Base-by-base conservation (phyloP, 306 rosid species). In the Pyrus betulifolia region DNA sequence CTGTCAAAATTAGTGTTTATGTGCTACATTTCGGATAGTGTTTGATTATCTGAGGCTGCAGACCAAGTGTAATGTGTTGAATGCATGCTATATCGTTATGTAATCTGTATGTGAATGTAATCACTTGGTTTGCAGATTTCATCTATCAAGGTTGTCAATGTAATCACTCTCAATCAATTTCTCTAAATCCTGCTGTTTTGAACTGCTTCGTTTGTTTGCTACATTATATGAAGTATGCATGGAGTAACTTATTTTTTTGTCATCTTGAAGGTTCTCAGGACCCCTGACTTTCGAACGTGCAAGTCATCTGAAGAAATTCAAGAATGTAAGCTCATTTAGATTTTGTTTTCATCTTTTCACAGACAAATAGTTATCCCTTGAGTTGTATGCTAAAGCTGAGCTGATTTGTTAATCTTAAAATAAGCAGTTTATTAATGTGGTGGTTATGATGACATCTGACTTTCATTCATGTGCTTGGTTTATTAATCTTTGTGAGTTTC, bases 281-380 rank as follows among this genome's bases (percentile, higher is more conserved):
- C 90, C 25, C 88, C 90, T 33, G 91, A 90, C 80, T 93, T 84
- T 67, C 88, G 86, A 58, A 82, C 84, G 42, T 81, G 94, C 89
- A 86, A 89, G 85, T 91, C 89, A 40, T 85, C 98, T 30, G 62
- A 72, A 21, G 90, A 93, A 84, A 93, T 93, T 81, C 91, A 55
- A 86, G 90, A 90, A 77, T 82, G 98, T 93, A 89, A 88, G 96
- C 76, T 76, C 35, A 40, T 78, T 27, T 6, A 52, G 70, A 74
- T 52, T 30, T 45, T 65, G n/a, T 57, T 21, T 35, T 78, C 12
- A 12, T 66, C 4, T 11, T 27, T 61, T 55, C 76, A 44, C 65
- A 54, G 82, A 61, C 19, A 63, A 22, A 21, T 38, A 21, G 70
- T n/a, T 19, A 38, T 66, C 51, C 70, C 28, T 35, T 35, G 51